phyloP scores from a whole-genome alignment of 2,329 filamentous ascomycete species.

The Neopestalotiopsis sp. region DNA sequence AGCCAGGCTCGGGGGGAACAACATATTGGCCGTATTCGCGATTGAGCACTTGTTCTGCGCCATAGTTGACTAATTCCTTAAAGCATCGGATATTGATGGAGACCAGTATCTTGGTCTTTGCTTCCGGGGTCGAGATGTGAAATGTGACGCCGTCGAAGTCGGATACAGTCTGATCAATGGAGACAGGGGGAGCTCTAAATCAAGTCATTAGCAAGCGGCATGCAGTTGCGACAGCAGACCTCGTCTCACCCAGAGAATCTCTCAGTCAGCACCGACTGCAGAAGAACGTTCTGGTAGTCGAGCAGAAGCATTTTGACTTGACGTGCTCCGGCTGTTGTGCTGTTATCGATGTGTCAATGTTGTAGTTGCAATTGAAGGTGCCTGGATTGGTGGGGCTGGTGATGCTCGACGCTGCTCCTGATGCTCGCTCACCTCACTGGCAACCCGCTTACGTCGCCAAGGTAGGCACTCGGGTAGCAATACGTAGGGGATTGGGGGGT shows the following conservation, averaged over 20 bases:
- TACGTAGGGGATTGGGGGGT: background rate
- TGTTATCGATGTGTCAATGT: slow-evolving; percentile 12
- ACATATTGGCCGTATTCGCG: slow-evolving; percentile 96
- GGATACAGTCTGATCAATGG: slow-evolving; percentile 97
- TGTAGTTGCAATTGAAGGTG: slow-evolving; percentile 20
- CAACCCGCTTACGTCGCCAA: background rate
- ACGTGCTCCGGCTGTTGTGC: slow-evolving; percentile 13
- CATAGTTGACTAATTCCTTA: slow-evolving; percentile 89
- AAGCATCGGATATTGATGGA: slow-evolving; percentile 96
- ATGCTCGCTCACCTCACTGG: background rate
- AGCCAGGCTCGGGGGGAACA: slow-evolving; percentile 83
- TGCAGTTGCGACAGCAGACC: background rate
- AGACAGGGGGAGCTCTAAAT: slow-evolving; percentile 76
- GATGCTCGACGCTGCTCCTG: slow-evolving; percentile 11
- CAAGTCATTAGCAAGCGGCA: slow-evolving; percentile 23
- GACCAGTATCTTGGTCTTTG: slow-evolving; percentile 91
- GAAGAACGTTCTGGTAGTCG: slow-evolving; percentile 98
- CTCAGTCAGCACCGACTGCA: slow-evolving; percentile 94
- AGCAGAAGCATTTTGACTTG: slow-evolving; percentile 78
- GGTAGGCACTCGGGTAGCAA: background rate
- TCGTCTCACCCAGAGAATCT: slow-evolving; percentile 79
- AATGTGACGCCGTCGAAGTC: slow-evolving; percentile 99
- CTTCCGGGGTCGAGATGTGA: slow-evolving; percentile 94
- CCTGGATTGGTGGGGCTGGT: slow-evolving; percentile 22
- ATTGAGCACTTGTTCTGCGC: slow-evolving; percentile 87